Conservation (phyloP, 768 basidiomycete genomes). For the Jaapia argillacea region DNA sequence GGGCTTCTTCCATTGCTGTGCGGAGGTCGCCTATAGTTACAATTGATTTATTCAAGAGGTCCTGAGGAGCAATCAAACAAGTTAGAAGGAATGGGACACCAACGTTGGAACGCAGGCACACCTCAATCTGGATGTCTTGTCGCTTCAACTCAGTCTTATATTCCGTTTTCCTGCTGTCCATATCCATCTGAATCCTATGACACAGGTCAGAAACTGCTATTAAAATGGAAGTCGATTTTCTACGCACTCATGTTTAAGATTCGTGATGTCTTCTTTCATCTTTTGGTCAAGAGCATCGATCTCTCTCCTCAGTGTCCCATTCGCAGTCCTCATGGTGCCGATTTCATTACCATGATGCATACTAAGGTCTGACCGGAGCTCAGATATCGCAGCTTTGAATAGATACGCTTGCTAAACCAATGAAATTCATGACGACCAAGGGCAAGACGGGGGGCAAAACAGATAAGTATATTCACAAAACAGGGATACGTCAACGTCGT, state of each 20-base stretch:
- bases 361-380: conserved; percentile 79
- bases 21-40: conserved; percentile 70
- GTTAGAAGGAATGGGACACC: not conserved
- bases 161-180: conserved; percentile 91
- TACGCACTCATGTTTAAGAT: conserved; percentile 86
- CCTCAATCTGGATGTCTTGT: conserved; percentile 81
- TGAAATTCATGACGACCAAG: conserved; percentile 1
- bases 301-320: conserved; percentile 73
- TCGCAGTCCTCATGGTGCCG: conserved; percentile 68
- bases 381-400: conserved; percentile 87
- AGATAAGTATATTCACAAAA: not conserved
- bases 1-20: conserved; percentile 74
- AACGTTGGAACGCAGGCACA: conserved; percentile 16
- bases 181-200: conserved; percentile 89
- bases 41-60: conserved; percentile 64
- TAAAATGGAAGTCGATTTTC: no score
- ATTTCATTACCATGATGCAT: conserved; percentile 78
- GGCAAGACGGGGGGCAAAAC: no score
- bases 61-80: no score
- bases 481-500: not conserved
- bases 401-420: conserved; percentile 80
- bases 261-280: conserved; percentile 88
- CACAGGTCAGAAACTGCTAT: conserved; percentile 4
- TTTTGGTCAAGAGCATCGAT: conserved; percentile 79
- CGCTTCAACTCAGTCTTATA: conserved; percentile 74